Conservation (phyloP, 1,284 basidiomycete species). For the Ganoderma lingzhi region DNA sequence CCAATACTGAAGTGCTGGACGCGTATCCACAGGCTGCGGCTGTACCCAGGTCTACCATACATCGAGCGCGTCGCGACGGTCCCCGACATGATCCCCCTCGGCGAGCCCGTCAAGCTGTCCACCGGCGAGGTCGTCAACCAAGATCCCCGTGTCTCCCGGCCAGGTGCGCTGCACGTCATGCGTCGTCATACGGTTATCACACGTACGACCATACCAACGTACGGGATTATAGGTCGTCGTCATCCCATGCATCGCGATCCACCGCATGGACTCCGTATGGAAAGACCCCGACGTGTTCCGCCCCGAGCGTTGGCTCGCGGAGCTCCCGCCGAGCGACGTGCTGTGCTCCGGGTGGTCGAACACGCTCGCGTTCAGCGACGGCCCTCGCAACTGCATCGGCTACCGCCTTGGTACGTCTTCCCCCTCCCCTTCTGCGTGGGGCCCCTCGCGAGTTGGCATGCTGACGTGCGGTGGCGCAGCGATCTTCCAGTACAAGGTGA, state of each 20-base stretch:
- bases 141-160: constrained; percentile 33
- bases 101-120: constrained; percentile 30
- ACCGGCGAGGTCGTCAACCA: constrained; percentile 29
- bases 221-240: constrained; percentile 28
- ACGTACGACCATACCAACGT: not conserved
- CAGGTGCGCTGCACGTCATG: constrained; percentile 26
- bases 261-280: constrained; percentile 39
- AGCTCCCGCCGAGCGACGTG: constrained; percentile 8
- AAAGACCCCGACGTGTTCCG: constrained; percentile 40
- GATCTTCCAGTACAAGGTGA: constrained; percentile 23
- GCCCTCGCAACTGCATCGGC: constrained; percentile 30
- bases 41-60: constrained; percentile 35
- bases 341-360: constrained; percentile 28
- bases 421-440: not conserved
- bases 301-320: constrained; percentile 30
- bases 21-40: constrained; percentile 29
- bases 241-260: constrained; percentile 36
- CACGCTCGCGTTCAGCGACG: constrained; percentile 31
- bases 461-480: not conserved
- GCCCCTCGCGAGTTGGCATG: too few species aligned
- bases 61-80: constrained; percentile 32
- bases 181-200: not conserved
- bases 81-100: constrained; percentile 37
- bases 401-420: constrained; percentile 22
- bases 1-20: not conserved